A percentile compares a stretch with the other conserved stretches of the same genome.
Evolutionary conservation across 1,139 yeast genomes (phyloP).

Genomic region (Magnusiomyces tetraspermus): DNA sequence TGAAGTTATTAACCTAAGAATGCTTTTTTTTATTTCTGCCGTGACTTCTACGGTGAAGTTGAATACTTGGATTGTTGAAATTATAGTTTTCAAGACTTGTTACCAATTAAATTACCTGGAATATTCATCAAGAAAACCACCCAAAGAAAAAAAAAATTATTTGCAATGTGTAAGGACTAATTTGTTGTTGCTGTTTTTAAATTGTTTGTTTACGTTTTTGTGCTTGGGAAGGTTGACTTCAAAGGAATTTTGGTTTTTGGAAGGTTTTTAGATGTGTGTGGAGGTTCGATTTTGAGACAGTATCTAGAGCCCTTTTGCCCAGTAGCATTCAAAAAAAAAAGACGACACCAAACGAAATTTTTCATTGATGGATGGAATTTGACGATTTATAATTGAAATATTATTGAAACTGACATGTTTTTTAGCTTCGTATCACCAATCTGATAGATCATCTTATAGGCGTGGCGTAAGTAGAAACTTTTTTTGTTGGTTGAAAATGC

Average conservation of each 20-base stretch:
- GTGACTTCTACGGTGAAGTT: not conserved
- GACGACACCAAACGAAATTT: not conserved
- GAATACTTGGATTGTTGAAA: not conserved
- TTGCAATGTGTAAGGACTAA: constrained; percentile 4
- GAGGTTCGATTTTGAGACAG: not conserved
- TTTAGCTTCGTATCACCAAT: not conserved
- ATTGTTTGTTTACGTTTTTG: not conserved
- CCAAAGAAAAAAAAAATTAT: too few relatives aligned
- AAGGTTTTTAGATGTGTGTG: not conserved
- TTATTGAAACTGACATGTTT: not conserved
- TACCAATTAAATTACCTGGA: not conserved
- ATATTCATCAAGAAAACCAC: too few relatives aligned
- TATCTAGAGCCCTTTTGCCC: not conserved
- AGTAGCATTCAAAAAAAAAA: not conserved
- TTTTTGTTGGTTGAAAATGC: not conserved
- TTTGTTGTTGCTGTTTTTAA: not conserved
- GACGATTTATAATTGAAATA: not conserved
- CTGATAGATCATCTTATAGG: constrained; percentile 3
- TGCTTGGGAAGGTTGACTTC: not conserved
- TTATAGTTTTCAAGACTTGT: not conserved
- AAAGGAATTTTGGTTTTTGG: not conserved
- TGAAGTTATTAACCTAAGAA: not conserved
- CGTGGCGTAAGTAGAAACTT: constrained; percentile 1
- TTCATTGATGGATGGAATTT: not conserved
- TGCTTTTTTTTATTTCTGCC: not conserved